Conservation (phyloP, 106 monocot genomes). For the Allium sativum region DNA sequence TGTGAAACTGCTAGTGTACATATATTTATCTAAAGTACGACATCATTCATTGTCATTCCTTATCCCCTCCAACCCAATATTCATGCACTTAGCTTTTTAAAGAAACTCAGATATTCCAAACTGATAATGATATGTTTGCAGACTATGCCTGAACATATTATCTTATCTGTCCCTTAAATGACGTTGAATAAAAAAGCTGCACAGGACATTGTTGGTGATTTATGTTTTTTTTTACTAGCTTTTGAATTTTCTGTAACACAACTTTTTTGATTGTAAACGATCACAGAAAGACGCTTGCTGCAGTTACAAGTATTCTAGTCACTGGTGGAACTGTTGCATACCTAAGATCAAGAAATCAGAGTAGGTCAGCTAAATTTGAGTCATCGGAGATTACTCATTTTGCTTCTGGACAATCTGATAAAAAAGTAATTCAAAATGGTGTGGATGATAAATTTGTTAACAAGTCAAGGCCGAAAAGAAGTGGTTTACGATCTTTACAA, state of each 20-base stretch:
- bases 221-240: background rate
- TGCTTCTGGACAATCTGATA: background rate
- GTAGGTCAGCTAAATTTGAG: constrained; percentile 13
- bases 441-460: constrained; percentile 18
- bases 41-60: constrained; percentile 2
- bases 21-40: background rate
- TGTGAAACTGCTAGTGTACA: constrained; percentile 2
- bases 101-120: background rate
- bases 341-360: constrained; percentile 22
- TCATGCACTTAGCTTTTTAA: background rate
- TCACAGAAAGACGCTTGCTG: constrained; percentile 66
- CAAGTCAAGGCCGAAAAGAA: constrained; percentile 27
- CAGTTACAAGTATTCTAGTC: constrained; percentile 50
- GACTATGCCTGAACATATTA: background rate
- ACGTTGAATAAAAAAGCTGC: background rate
- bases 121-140: background rate
- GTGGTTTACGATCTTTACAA: constrained; percentile 63
- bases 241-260: background rate
- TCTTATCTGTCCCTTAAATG: background rate
- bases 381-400: constrained; percentile 4
- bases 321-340: constrained; percentile 80
- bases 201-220: background rate
- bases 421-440: constrained; percentile 34
- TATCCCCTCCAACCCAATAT: background rate
- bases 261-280: background rate